phyloP scores from a whole-genome alignment of 495 filamentous ascomycete species.

The Hypomontagnella monticulosa region DNA sequence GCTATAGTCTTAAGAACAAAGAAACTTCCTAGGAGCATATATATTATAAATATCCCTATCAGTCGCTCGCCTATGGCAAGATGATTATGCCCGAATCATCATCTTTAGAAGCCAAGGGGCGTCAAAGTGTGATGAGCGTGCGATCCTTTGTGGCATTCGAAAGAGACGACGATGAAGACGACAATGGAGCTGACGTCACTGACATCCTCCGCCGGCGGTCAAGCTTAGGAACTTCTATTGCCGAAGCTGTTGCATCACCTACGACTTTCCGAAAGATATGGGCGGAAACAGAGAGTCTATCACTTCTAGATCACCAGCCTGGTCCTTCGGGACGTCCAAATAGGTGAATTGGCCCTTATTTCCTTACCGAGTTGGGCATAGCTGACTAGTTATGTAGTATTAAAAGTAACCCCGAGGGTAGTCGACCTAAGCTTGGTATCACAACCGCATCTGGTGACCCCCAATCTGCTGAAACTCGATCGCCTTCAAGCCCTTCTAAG shows the following conservation, averaged over 20 bases:
- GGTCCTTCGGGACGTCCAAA: background rate
- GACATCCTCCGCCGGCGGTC: constrained; percentile 22
- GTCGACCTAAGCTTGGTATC: background rate
- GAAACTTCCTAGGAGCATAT: no score
- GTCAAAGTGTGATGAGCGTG: constrained; percentile 18
- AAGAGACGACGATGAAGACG: constrained; percentile 1
- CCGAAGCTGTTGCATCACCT: constrained; percentile 30
- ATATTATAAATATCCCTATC: no score
- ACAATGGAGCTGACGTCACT: constrained; percentile 4
- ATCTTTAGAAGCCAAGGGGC: background rate
- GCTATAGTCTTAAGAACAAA: no score
- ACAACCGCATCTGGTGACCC: background rate
- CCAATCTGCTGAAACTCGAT: constrained; percentile 17
- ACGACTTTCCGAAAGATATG: constrained; percentile 32
- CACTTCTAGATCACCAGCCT: background rate
- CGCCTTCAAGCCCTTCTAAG: constrained; percentile 12
- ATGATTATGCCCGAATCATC: background rate
- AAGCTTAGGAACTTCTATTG: constrained; percentile 15
- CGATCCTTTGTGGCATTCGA: constrained; percentile 36
- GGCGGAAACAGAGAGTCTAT: constrained; percentile 20
- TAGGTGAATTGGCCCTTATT: constrained; percentile 4
- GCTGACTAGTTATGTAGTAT: constrained; percentile 11
- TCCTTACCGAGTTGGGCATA: background rate
- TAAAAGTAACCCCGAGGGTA: constrained; percentile 15
- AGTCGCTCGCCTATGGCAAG: no score